Percentiles rank a stretch among this genome's conserved stretches.
phyloP scores from a whole-genome alignment of 805 yeast genomes.

The Kuraishia piskuri region DNA sequence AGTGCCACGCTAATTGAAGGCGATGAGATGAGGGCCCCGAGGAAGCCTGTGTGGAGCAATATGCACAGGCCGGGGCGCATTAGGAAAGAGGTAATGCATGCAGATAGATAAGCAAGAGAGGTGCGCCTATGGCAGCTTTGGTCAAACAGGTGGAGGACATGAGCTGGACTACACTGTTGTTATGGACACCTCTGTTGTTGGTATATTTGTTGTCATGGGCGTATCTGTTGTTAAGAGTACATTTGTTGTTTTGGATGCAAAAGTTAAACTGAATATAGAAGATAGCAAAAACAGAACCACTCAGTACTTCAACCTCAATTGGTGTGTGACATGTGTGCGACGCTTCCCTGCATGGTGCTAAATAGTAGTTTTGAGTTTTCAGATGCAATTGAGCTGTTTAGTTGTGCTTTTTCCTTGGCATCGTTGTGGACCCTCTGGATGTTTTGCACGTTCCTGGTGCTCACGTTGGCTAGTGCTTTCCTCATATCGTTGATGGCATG shows the following conservation, averaged over 20 bases:
- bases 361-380: neutral
- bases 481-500: neutral
- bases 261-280: too few relatives aligned
- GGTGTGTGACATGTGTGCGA: too few relatives aligned
- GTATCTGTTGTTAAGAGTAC: too few relatives aligned
- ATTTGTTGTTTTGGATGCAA: too few relatives aligned
- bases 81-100: neutral
- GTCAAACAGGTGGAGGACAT: too few relatives aligned
- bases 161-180: too few relatives aligned
- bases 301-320: too few relatives aligned
- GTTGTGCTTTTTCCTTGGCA: neutral
- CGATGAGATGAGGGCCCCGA: neutral
- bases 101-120: too few relatives aligned
- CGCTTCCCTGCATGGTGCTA: neutral
- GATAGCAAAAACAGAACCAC: too few relatives aligned
- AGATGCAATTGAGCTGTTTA: neutral
- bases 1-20: neutral
- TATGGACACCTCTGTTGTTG: too few relatives aligned
- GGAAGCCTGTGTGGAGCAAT: neutral
- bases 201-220: too few relatives aligned
- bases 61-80: neutral
- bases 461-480: neutral
- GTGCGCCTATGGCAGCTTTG: too few relatives aligned
- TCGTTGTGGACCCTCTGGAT: neutral
- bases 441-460: neutral